Base-by-base conservation (phyloP, 306 rosid genomes). In the Lithocarpus polystachyus region DNA sequence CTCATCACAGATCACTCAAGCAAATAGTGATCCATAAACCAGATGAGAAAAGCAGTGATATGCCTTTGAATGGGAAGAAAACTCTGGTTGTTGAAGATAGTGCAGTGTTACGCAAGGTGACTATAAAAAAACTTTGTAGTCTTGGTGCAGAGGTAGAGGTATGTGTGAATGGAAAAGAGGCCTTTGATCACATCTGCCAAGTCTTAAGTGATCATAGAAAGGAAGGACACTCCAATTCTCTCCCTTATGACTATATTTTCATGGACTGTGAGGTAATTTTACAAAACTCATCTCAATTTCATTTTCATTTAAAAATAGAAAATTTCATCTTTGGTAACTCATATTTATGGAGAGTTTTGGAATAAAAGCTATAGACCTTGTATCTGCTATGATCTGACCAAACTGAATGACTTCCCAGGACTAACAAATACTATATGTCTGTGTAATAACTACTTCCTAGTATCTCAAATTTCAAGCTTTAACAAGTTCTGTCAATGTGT, bases 251-350 rank as follows among this genome's bases (percentile, higher is more conserved):
- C 45, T 61, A 43, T 17, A 43, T 60, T 60, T 24, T 75, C 8
- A 75, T 75, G 79, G 79, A 75, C 18, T 75, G 72, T 11, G 31
- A 60, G 79, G 79, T 60, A 75, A 43, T 24, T 64, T 64, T 17
- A 28, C 45, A 19, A 75, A 4, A n/a, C 8, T 4, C 43, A 69
- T 6, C 55, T 13, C 14, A 33, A 24, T 73, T 31, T 73, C 18
- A 5, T 55, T n/a, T 33, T 33, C 11, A 22, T 31, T 52, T 51
- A 19, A 24, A 23, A 23, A 60, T 23, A 23, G 65, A 59, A 59
- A 22, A 8, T 23, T 1, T n/a, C 11, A 1, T 56, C 26, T n/a
- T 23, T 22, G 31, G 17, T 22, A 13, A 60, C 8, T 23, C 53
- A 48, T 48, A 12, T 48, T 48, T 48, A 48, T 48, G 14, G 53